phyloP scores from a whole-genome alignment of 805 yeast genomes.

The Jamesozyma piceae region DNA sequence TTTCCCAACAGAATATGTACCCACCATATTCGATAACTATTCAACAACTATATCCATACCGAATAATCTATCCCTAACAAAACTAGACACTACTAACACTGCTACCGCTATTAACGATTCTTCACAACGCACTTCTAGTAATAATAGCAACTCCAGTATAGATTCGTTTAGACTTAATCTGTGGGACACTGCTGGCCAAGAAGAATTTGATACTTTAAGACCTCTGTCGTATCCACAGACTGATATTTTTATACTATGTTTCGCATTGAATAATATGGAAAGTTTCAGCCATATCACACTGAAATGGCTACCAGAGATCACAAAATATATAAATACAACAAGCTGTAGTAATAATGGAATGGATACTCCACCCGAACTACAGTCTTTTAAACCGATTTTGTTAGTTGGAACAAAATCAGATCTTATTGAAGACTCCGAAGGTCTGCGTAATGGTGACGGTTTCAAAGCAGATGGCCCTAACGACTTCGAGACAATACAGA shows the following conservation, averaged over 20 bases:
- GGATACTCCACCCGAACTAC: no score
- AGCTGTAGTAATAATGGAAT: no score
- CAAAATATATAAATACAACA: constrained; percentile 4
- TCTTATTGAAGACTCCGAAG: neutral
- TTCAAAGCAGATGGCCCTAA: no score
- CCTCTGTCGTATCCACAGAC: constrained; percentile 87
- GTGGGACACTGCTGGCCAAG: constrained; percentile 94
- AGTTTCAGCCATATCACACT: constrained; percentile 69
- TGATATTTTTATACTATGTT: constrained; percentile 75
- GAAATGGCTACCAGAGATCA: constrained; percentile 76
- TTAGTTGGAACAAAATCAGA: constrained; percentile 45
- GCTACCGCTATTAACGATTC: neutral
- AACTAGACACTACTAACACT: neutral
- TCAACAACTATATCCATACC: constrained; percentile 60
- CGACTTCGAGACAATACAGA: no score
- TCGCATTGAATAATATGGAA: constrained; percentile 71
- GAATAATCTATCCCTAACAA: neutral
- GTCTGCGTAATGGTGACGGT: neutral
- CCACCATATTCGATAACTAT: constrained; percentile 86
- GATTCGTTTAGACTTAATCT: constrained; percentile 53
- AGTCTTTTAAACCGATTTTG: constrained; percentile 38
- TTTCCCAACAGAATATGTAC: constrained; percentile 84
- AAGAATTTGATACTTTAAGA: constrained; percentile 78
- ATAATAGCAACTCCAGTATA: neutral
- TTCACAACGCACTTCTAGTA: neutral